Percentiles rank a stretch among this genome's conserved stretches.
Evolutionary conservation across 2,329 filamentous ascomycete genomes (phyloP).

Genomic region (Trichoderma koningiopsis): DNA sequence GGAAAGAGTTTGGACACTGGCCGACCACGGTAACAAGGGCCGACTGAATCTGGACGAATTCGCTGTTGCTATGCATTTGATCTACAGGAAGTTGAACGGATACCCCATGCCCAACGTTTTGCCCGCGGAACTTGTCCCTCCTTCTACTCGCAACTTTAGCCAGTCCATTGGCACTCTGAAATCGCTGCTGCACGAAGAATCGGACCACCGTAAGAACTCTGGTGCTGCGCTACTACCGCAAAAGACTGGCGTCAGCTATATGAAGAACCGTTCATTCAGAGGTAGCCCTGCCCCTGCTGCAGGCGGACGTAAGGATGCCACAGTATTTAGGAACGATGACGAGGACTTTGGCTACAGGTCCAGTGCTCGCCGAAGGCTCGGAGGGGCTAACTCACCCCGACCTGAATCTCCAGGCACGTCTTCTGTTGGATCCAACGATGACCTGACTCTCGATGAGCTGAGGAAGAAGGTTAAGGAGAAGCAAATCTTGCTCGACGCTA

Average conservation of each 20-base stretch:
- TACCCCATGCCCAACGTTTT: constrained; percentile 87
- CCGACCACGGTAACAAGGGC: constrained; percentile 91
- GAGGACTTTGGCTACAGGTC: constrained; percentile 91
- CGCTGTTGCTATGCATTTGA: constrained; percentile 97
- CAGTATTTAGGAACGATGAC: constrained; percentile 95
- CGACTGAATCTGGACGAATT: constrained; percentile 96
- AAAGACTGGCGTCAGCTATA: constrained; percentile 95
- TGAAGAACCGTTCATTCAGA: constrained; percentile 93
- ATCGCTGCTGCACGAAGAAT: constrained; percentile 83
- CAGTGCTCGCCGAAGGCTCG: constrained; percentile 84
- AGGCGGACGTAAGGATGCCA: constrained; percentile 82
- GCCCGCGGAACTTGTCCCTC: constrained; percentile 89
- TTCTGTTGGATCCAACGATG: constrained; percentile 71
- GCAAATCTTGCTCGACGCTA: constrained; percentile 89
- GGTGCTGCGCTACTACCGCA: constrained; percentile 91
- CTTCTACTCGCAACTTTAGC: constrained; percentile 89
- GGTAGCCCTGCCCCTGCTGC: constrained; percentile 59
- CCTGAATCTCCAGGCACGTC: constrained; percentile 68
- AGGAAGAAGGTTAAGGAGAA: constrained; percentile 93
- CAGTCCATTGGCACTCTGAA: constrained; percentile 94
- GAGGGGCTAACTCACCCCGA: constrained; percentile 73
- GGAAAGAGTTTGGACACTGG: constrained; percentile 91
- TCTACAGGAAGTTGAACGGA: constrained; percentile 94
- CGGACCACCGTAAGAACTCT: constrained; percentile 83
- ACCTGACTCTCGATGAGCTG: constrained; percentile 82